These are phyloP conservation scores for Rubia tinctorum DNA, from an alignment of 305 asterid species.

Conservation along the genomic window DNA sequence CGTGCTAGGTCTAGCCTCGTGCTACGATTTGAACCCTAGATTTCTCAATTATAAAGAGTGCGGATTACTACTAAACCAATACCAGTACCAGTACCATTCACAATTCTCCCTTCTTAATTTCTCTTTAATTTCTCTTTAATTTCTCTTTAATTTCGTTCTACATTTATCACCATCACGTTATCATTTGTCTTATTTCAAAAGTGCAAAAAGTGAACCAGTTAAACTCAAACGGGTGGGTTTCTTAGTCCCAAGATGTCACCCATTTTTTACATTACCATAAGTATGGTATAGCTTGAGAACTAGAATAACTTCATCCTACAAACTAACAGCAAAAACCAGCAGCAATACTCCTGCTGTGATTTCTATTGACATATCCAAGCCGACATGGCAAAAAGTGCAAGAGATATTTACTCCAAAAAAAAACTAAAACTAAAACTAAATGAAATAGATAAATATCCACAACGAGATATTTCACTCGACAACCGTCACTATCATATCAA, in stretches of 20 bases:
- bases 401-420: neutral
- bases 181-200: neutral
- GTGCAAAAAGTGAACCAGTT: neutral
- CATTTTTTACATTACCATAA: neutral
- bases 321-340: neutral
- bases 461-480: slow-evolving; percentile 8
- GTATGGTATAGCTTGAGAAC: neutral
- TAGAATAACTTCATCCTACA: neutral
- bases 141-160: too few relatives aligned
- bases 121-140: too few relatives aligned
- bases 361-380: slow-evolving; percentile 1
- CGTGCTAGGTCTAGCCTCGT: too few relatives aligned
- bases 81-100: too few relatives aligned
- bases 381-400: slow-evolving; percentile 23
- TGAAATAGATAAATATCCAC: slow-evolving; percentile 6
- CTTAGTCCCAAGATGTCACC: neutral
- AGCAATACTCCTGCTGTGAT: neutral
- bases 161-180: neutral
- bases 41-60: too few relatives aligned
- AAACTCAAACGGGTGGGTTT: neutral
- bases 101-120: too few relatives aligned
- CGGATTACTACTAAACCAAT: too few relatives aligned
- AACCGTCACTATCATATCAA: neutral
- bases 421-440: neutral
- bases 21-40: too few relatives aligned